Base-by-base conservation (phyloP, 768 basidiomycete genomes). In the Leccinum incarnatum region DNA sequence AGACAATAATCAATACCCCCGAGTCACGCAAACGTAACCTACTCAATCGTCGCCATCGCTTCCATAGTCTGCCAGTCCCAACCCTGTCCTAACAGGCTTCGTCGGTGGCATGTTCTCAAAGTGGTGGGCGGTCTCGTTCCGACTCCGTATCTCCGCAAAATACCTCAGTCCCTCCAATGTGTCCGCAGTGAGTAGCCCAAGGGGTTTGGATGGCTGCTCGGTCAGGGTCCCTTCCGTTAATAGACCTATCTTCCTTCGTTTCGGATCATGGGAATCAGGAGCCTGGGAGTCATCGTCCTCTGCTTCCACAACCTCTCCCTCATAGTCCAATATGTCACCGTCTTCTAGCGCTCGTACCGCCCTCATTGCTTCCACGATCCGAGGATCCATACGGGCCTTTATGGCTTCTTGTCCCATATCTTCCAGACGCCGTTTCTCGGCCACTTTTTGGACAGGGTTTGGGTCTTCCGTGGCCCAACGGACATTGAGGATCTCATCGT, bases 401-500 rank as follows among this genome's bases (percentile, higher is more conserved):
- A 99, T 95, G 3, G 91, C 95, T 59, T 91, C 86, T 63, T 89
- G 86, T 0, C 97, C 97, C 65, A 88, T 79, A 2, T 89, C 87
- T 69, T 94, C 90, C 29, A 99, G 71, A 12, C 95, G 80, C 9
- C 83, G 79, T 67, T 94, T 90, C 74, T 98, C 97, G 0, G 84
- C 83, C 8, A 89, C 86, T 66, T 95, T 95, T 62, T 89, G 86
- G 0, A 85, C 85, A 1, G 96, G 97, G 71, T 99, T 99, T 1
- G 97, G 97, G 72, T 99, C 97, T 70, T 97, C 96, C 0, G 96
- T 98, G 36, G 97, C 97, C 97, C 97, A 99, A 51, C 96, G 88
- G 54, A 98, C 95, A 74, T 99, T 99, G 60, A 98, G 82, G 60
- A 98, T 95, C 69, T 99, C 97, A 71, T 97, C 95, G 66, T 93